Base-by-base conservation (phyloP, 2,329 filamentous ascomycete genomes). In the Ophiostoma angusticollis region DNA sequence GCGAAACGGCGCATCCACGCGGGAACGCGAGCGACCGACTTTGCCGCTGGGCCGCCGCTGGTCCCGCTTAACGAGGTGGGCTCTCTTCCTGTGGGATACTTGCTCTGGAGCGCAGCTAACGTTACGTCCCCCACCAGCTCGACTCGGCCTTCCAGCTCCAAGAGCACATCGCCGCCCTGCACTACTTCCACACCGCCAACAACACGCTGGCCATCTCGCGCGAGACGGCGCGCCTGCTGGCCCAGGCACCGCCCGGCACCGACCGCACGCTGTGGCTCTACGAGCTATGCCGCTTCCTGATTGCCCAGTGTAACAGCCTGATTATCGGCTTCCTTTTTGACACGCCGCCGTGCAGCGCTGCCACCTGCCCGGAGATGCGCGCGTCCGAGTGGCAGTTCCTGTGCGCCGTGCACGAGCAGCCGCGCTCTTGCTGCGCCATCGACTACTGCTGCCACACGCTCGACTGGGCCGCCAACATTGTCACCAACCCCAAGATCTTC, bases 361-460 rank as follows among this genome's bases (percentile, higher is more conserved):
- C 71, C 47, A 95, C 91, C 2, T 98, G 91, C 54, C 86, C 87
- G 23, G 91, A 98, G 62, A 98, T 98, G 91, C 86, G 91, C 54
- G 91, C 91, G 3, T 91, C 84, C 22, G 89, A 98, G 65, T 98
- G 91, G 91, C 91, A 98, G 62, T 98, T 96, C 54, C 75, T 98
- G 34, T 98, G 91, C 63, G 91, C 91, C 36, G 91, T 96, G 3
- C 91, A 98, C 58, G 89, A 96, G 55, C 82, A 86, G 35, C 91
- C 91, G 35, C 96, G 96, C 63, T 84, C 81, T 52, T 98, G 91
- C 65, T 95, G 89, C 60, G 91, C 91, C 37, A 95, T 98, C 54
- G 91, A 98, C 62, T 98, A 98, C 64, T 95, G 87, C 70, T 96
- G 89, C 58, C 91, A 98, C 58, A 98, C 91, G 0, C 78, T 98